A percentile compares a stretch with the other conserved stretches of the same genome.
Evolutionary conservation across 805 yeast genomes (phyloP).

Genomic region (Candida chilensis): DNA sequence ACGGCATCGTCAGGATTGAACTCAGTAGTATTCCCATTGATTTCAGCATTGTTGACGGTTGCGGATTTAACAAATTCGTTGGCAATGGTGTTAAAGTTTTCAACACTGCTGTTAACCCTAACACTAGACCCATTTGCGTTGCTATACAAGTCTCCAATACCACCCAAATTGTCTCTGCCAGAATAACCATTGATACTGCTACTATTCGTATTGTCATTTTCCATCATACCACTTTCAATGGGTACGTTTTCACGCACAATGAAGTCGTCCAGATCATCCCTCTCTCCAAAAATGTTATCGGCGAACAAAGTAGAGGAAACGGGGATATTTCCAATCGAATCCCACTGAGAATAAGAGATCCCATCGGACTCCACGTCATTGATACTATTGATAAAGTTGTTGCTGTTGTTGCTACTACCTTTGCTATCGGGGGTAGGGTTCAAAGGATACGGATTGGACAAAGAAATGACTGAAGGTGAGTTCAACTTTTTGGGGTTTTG

Average conservation of each 20-base stretch:
- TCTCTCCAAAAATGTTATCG: background rate
- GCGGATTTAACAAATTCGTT: background rate
- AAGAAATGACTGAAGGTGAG: slow-evolving; percentile 2
- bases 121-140: background rate
- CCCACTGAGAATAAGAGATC: background rate
- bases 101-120: background rate
- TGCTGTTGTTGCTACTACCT: slow-evolving; percentile 1
- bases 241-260: too few relatives aligned
- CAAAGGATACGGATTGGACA: too few relatives aligned
- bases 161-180: too few relatives aligned
- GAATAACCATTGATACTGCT: too few relatives aligned
- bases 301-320: background rate
- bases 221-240: too few relatives aligned
- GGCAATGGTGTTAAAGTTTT: background rate
- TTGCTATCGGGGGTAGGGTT: too few relatives aligned
- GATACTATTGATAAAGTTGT: slow-evolving; percentile 1
- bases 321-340: background rate
- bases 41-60: background rate
- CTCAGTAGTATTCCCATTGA: background rate
- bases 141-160: background rate
- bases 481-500: slow-evolving; percentile 2
- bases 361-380: slow-evolving; percentile 3
- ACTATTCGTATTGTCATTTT: too few relatives aligned
- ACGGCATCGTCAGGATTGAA: too few relatives aligned
- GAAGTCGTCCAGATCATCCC: background rate